These are phyloP conservation scores for Penicillium bovifimosum DNA, from an alignment of 495 filamentous ascomycete genomes.

Conservation along the genomic window DNA sequence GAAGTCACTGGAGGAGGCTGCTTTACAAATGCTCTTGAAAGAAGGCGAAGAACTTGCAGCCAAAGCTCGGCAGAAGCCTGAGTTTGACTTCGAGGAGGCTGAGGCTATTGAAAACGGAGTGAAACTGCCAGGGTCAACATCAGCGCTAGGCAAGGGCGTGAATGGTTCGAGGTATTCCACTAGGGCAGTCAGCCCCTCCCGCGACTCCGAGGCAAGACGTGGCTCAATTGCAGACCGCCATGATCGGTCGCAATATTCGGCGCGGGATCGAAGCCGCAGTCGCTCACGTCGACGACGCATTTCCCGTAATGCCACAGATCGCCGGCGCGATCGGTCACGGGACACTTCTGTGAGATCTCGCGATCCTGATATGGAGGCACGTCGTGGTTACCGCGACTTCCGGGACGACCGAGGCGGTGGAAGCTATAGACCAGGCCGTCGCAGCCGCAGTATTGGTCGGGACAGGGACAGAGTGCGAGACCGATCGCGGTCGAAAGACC, in stretches of 20 bases:
- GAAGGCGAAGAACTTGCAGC: constrained; percentile 58
- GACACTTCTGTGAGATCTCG: constrained; percentile 33
- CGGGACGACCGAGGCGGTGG: constrained; percentile 27
- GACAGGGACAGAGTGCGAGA: constrained; percentile 37
- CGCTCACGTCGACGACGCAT: constrained; percentile 26
- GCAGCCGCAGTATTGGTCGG: constrained; percentile 34
- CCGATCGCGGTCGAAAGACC: constrained; percentile 32
- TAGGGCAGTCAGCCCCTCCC: constrained; percentile 25
- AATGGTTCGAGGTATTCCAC: constrained; percentile 31
- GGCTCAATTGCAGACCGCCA: constrained; percentile 30
- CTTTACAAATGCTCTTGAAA: constrained; percentile 49
- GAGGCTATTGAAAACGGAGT: constrained; percentile 45
- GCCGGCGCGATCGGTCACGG: constrained; percentile 28
- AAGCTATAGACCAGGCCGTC: constrained; percentile 34
- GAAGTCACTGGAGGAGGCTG: constrained; percentile 52
- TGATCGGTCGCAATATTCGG: constrained; percentile 20
- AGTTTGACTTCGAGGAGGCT: constrained; percentile 52
- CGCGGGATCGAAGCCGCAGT: constrained; percentile 32
- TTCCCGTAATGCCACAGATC: constrained; percentile 34
- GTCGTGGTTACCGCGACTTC: constrained; percentile 33
- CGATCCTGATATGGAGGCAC: constrained; percentile 33
- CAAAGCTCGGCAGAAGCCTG: constrained; percentile 52
- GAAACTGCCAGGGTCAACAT: constrained; percentile 26
- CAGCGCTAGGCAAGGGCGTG: constrained; percentile 17
- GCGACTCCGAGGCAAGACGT: constrained; percentile 22